Evolutionary conservation across 2,329 filamentous ascomycete species (phyloP).

Genomic region (Alternaria gansuensis): DNA sequence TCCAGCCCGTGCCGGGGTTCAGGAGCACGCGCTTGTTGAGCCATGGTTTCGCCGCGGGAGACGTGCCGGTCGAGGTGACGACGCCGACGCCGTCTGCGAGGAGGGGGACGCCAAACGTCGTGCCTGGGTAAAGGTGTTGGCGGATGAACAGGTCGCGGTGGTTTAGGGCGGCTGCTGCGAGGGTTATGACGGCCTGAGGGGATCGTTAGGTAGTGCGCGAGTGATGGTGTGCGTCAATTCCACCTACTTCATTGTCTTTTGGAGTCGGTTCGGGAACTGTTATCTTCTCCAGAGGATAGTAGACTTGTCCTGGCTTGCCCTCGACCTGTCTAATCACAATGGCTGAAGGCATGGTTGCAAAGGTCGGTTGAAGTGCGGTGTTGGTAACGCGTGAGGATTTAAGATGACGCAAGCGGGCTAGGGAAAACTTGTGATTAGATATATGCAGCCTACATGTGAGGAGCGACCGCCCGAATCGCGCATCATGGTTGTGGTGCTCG

Average conservation of each 20-base stretch:
- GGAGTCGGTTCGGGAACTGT: constrained; percentile 41
- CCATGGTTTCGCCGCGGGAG: constrained; percentile 64
- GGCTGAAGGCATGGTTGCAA: constrained; percentile 58
- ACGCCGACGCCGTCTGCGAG: constrained; percentile 83
- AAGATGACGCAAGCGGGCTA: not conserved
- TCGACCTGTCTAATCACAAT: constrained; percentile 74
- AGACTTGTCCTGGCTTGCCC: constrained; percentile 87
- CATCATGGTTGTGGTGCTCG: constrained; percentile 16
- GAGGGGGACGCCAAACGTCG: constrained; percentile 79
- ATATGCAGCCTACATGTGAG: not conserved
- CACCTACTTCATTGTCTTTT: constrained; percentile 42
- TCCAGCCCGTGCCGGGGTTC: constrained; percentile 82
- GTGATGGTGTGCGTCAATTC: not conserved
- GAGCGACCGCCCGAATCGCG: not conserved
- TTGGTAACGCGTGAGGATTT: not conserved
- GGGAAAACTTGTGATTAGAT: not conserved
- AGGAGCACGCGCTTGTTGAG: constrained; percentile 76
- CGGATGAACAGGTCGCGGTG: constrained; percentile 96
- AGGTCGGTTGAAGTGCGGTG: not conserved
- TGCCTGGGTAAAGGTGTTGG: constrained; percentile 87
- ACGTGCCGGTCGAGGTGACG: constrained; percentile 71
- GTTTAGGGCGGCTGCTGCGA: constrained; percentile 85
- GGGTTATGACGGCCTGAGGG: constrained; percentile 75
- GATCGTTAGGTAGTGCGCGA: constrained; percentile 32
- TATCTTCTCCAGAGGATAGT: constrained; percentile 69